Base-by-base conservation (phyloP, 2,329 filamentous ascomycete species). In the Pestalotiopsis sp. region DNA sequence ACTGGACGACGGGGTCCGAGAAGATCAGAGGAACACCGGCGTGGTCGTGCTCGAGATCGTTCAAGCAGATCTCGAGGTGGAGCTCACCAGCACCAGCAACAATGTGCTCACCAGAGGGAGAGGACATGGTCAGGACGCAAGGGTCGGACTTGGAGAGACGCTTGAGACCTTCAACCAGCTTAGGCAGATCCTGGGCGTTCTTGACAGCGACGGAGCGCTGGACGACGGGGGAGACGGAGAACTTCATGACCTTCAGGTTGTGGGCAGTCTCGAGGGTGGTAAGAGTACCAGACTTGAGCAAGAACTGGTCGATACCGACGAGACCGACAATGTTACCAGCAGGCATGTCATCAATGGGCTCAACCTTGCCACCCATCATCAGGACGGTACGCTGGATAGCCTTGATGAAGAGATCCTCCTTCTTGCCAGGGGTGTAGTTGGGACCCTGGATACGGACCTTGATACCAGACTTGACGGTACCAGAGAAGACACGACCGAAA, bases 161-260 rank as follows among this genome's bases (percentile, higher is more conserved):
- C 93, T 99, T 99, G 76, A 99, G 95, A 94, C 96, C 96, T 89
- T 99, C 96, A 79, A 99, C 96, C 71, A 99, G 92, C 92, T 99
- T 99, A 85, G 96, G 96, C 74, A 99, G 91, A 90, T 99, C 96
- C 88, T 97, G 94, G 80, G 96, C 96, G 87, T 99, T 99, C 94
- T 98, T 98, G 89, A 98, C 95, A 87, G 98, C 94, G 80, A 99
- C 96, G 84, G 96, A 97, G 77, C 95, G 95, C 87, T 93, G 95
- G 76, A 99, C 96, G 86, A 99, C 96, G 79, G 96, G 96, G 71
- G 96, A 98, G 83, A 99, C 96, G 81, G 96, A 99, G 93, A 99
- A 99, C 90, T 98, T 98, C 96, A 99, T 99, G 87, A 99, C 96
- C 92, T 98, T 98, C 80, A 99, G 88, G 92, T 99, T 99, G 92